Evolutionary conservation across 257 asterid species (phyloP).

Genomic region (Plantago elongata): DNA sequence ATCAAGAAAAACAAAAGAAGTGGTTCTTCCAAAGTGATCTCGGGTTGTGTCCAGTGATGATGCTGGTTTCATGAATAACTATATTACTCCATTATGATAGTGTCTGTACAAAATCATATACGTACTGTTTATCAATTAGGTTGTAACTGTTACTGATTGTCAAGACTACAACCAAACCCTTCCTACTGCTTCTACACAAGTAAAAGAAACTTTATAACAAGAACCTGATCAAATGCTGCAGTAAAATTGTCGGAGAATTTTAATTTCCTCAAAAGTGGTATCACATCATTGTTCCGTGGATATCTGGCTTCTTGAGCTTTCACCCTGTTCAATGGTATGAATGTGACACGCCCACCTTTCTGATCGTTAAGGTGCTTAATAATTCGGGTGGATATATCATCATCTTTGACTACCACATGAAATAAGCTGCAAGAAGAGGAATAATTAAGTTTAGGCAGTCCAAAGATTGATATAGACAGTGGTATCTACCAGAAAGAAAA

Average conservation of each 20-base stretch:
- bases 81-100: constrained; percentile 8
- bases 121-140: constrained; percentile 1
- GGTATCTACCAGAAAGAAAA: no score
- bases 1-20: no score
- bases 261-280: constrained; percentile 80
- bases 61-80: background rate
- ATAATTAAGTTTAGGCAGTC: constrained; percentile 14
- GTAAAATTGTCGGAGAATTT: constrained; percentile 44
- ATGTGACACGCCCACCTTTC: constrained; percentile 97
- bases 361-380: constrained; percentile 89
- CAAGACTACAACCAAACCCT: no score
- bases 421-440: constrained; percentile 57
- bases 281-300: constrained; percentile 84
- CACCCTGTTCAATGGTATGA: constrained; percentile 96
- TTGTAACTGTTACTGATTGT: no score
- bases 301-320: constrained; percentile 65
- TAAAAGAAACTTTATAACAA: constrained; percentile 15
- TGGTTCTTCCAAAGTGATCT: no score
- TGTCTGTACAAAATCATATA: constrained; percentile 1
- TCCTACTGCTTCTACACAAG: constrained; percentile 13
- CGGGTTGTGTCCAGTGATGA: no score
- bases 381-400: constrained; percentile 81
- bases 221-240: constrained; percentile 87
- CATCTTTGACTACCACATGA: constrained; percentile 91
- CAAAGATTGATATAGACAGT: constrained; percentile 1